A percentile compares a stretch with the other conserved stretches of the same genome.
These are phyloP conservation scores for Cylindrodendrum hubeiense DNA, from an alignment of 2,329 filamentous ascomycete genomes.

Conservation along the genomic window DNA sequence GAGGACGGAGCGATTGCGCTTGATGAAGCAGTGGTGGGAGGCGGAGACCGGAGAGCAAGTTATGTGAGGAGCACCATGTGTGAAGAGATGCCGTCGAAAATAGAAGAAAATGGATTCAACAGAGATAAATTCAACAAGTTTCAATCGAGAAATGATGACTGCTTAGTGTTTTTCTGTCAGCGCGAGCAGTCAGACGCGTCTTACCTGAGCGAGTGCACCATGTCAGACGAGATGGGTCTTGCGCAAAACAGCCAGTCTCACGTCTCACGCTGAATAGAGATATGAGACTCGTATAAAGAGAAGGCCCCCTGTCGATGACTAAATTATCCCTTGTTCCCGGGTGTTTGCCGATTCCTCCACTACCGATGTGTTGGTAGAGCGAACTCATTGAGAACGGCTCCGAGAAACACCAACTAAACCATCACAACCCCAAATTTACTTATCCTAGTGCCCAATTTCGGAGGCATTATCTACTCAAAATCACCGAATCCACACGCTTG, in stretches of 20 bases:
- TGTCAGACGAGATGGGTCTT: neutral
- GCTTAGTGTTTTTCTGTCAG: neutral
- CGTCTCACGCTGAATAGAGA: neutral
- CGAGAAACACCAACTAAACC: neutral
- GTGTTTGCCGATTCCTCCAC: neutral
- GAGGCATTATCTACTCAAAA: neutral
- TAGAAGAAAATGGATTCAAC: neutral
- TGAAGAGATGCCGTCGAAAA: neutral
- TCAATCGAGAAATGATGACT: neutral
- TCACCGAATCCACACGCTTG: neutral
- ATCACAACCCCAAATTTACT: neutral
- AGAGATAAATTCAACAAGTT: neutral
- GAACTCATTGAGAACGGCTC: neutral
- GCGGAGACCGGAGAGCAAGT: constrained; percentile 58
- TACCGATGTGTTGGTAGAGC: neutral
- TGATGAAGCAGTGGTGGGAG: constrained; percentile 70
- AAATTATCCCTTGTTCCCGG: neutral
- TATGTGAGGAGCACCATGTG: constrained; percentile 8
- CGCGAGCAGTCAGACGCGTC: neutral
- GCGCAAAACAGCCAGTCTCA: neutral
- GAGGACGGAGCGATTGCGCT: constrained; percentile 64
- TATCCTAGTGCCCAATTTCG: neutral
- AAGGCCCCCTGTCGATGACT: neutral
- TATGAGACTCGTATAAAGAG: neutral
- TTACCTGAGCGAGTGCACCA: neutral